Evolutionary conservation across 768 basidiomycete species (phyloP), one percentile per base, ranked within the genome.

Genomic region (Agaricus blazei): DNA sequence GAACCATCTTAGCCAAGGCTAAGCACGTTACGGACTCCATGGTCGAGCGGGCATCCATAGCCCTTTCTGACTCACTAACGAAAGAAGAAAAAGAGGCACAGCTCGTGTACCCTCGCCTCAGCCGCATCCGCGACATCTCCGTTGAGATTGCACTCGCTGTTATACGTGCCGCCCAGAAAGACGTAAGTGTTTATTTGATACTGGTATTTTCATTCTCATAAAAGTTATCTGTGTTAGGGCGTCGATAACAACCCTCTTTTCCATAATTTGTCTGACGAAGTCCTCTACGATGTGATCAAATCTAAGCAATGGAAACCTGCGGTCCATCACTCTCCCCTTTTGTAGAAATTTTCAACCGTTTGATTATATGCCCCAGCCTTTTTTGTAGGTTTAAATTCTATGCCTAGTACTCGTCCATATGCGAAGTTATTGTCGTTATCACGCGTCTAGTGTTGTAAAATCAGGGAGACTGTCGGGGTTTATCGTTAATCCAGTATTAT

Each of bases 61-160:
- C 86, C 0, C 74, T 90, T 31, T 75, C 84, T 0, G 73, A 77
- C 38, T 80, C 83, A 1, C 66, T 89, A 51, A 78, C 74, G 3
- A 62, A 67, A 0, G 83, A 84, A 12, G 89, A 90, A 66, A 67
- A 63, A 3, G 74, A 69, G 0, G 71, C 74, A 2, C 79, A 77
- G 3, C 66, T 88, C 36, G 75, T 91, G 9, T 91, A 90, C 60
- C 89, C 88, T 8, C 79, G 86, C 27, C 73, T 90, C 15, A 72
- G 68, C 6, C 78, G 88, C 15, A 81, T 90, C 61, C 74, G 88
- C 26, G 82, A 84, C 47, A 78, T 90, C 60, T 85, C 83, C 52
- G 81, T 81, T 3, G 59, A 68, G 44, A 81, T 90, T 48, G 84
- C 87, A 14, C 62, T 77, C 40, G 74, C 78, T n/a, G 85, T 88